Conservation (phyloP, 257 asterid genomes). For the Primulina eburnea region DNA sequence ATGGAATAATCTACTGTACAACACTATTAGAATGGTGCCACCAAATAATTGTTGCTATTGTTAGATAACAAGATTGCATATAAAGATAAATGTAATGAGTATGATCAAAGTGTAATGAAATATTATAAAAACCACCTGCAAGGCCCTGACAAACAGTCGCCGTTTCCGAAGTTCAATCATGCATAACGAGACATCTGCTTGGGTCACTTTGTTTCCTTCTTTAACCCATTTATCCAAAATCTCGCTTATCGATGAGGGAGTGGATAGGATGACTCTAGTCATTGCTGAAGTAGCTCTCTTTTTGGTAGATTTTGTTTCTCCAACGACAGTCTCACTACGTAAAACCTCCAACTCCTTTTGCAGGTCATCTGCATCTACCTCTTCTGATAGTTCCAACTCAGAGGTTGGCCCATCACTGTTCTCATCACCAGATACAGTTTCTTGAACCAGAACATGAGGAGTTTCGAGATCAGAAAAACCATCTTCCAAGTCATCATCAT, state of each 20-base stretch:
- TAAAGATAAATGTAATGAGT: not conserved
- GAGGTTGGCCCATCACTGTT: slow-evolving; percentile 36
- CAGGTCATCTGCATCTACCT: slow-evolving; percentile 29
- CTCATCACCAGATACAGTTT: slow-evolving; percentile 23
- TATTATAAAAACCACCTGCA: slow-evolving; percentile 53
- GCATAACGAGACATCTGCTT: slow-evolving; percentile 32
- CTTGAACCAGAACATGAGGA: slow-evolving; percentile 31
- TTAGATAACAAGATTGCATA: not conserved
- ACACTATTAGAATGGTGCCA: not conserved
- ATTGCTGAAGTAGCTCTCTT: slow-evolving; percentile 30
- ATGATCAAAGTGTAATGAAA: not conserved
- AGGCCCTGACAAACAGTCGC: slow-evolving; percentile 48
- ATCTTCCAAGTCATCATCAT: slow-evolving; percentile 35
- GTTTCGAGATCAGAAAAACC: slow-evolving; percentile 65
- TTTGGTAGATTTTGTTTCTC: slow-evolving; percentile 23
- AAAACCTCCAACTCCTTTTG: slow-evolving; percentile 32
- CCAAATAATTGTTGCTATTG: not conserved
- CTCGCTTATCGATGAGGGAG: slow-evolving; percentile 35
- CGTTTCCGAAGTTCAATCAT: slow-evolving; percentile 47
- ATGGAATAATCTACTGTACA: not conserved
- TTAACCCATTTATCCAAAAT: slow-evolving; percentile 60
- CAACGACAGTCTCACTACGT: slow-evolving; percentile 34
- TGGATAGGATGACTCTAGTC: slow-evolving; percentile 42
- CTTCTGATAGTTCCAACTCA: slow-evolving; percentile 48
- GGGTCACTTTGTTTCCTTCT: slow-evolving; percentile 63